phyloP scores from a whole-genome alignment of 192 early-diverging fungal species.

The Entomortierella parvispora region DNA sequence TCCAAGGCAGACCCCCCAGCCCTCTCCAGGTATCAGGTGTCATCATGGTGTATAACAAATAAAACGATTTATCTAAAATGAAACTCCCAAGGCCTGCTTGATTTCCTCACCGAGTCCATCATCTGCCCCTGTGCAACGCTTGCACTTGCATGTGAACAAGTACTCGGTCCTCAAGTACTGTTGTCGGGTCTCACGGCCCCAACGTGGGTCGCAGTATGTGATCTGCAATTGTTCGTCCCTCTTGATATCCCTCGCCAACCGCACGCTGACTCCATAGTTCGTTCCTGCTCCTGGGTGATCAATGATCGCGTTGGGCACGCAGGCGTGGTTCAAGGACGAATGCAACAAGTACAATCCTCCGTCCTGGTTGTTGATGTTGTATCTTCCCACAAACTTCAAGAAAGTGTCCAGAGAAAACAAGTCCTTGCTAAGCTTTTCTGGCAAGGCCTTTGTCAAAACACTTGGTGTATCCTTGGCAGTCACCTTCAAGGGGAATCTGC shows the following conservation, averaged over 20 bases:
- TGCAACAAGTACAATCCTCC: constrained; percentile 70
- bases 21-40: too few species aligned
- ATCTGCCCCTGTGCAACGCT: constrained; percentile 62
- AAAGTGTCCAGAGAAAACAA: constrained; percentile 66
- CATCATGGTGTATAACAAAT: background rate
- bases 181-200: constrained; percentile 61
- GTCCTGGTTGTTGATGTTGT: constrained; percentile 71
- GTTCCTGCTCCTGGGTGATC: constrained; percentile 58
- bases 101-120: constrained; percentile 57
- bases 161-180: constrained; percentile 65
- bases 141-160: constrained; percentile 68
- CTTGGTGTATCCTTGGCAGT: constrained; percentile 38
- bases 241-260: constrained; percentile 64
- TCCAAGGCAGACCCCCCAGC: too few species aligned
- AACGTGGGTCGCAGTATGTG: constrained; percentile 68
- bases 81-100: constrained; percentile 46
- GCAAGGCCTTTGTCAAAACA: constrained; percentile 59
- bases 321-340: constrained; percentile 68
- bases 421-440: constrained; percentile 51
- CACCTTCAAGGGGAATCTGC: constrained; percentile 55
- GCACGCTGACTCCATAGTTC: constrained; percentile 62
- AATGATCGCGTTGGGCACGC: constrained; percentile 62
- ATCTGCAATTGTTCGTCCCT: constrained; percentile 68
- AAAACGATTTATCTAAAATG: background rate
- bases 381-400: constrained; percentile 65